Evolutionary conservation across 2,329 filamentous ascomycete species (phyloP).

Genomic region (Cordyceps militaris): DNA sequence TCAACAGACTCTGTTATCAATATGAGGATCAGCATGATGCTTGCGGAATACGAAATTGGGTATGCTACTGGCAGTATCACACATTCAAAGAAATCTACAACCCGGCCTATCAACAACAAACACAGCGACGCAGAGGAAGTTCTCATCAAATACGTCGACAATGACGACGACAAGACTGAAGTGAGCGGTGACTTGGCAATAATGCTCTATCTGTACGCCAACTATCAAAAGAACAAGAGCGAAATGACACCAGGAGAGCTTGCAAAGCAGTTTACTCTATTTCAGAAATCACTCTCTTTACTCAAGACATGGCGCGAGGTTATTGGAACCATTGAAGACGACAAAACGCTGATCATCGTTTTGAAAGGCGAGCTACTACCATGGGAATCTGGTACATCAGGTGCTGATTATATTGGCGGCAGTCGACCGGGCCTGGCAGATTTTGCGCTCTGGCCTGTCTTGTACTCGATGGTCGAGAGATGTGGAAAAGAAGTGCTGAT

Average conservation of each 20-base stretch:
- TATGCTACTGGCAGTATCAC: slow-evolving; percentile 40
- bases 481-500: slow-evolving; percentile 26
- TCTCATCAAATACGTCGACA: slow-evolving; percentile 47
- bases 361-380: slow-evolving; percentile 28
- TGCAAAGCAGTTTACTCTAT: slow-evolving; percentile 32
- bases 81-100: slow-evolving; percentile 16
- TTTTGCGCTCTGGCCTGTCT: slow-evolving; percentile 50
- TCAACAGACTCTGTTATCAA: slow-evolving; percentile 42
- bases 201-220: slow-evolving; percentile 54
- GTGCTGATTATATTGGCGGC: slow-evolving; percentile 39
- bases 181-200: slow-evolving; percentile 46
- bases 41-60: slow-evolving; percentile 40
- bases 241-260: slow-evolving; percentile 23
- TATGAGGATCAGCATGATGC: slow-evolving; percentile 41
- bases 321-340: neutral
- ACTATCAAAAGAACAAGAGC: slow-evolving; percentile 32
- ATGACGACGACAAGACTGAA: slow-evolving; percentile 39
- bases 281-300: slow-evolving; percentile 33
- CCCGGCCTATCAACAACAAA: neutral
- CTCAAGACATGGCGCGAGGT: neutral
- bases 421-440: slow-evolving; percentile 39
- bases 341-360: slow-evolving; percentile 14
- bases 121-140: slow-evolving; percentile 16
- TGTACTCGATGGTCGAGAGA: slow-evolving; percentile 38
- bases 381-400: slow-evolving; percentile 34